Evolutionary conservation across 176 grass and related monocot species (phyloP), one percentile per base, ranked within the genome.

Genomic region (Phyllostachys edulis): DNA sequence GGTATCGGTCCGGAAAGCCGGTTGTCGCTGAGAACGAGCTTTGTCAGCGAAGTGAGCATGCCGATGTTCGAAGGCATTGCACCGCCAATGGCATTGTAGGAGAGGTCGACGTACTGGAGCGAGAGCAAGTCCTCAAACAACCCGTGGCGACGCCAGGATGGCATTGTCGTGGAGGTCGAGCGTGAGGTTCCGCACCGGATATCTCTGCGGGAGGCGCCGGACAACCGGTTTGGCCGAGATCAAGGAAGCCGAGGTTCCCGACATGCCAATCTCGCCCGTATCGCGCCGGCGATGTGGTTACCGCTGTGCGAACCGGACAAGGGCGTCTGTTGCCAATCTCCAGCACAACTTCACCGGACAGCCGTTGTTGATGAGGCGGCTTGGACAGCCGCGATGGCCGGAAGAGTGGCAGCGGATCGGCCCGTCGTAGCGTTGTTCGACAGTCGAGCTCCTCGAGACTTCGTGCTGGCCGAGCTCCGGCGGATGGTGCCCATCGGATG

Each of bases 71-170:
- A 80, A 12, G 95, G 92, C 29, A 94, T 32, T 0, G 21, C 39
- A 14, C 95, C 90, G 1, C 51, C 26, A 71, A 97, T 90, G 20
- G 72, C 60, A 50, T 97, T 97, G 81, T 91, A 61, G 24, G 94
- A 97, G 73, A 94, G 82, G 69, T 97, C 92, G 15, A 97, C 88
- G 80, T 90, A 94, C 79, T 97, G 92, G 21, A 94, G 92, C 1
- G 84, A 85, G 46, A 92, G 70, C 61, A 92, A 20, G 18, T 88
- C 87, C 27, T 87, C 55, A 72, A 94, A 89, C 34, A 94, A 52
- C 3, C 61, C 77, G n/a, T 0, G 69, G 52, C 2, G 90, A 77
- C 86, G 38, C 94, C 90, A 20, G 71, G 2, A 97, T 85, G 13
- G 80, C 84, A 24, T 97, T 97, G 88, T 78, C 86, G 76, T 90